Evolutionary conservation across 1,139 yeast species (phyloP).

Genomic region (Lodderomyces metapsilosis): DNA sequence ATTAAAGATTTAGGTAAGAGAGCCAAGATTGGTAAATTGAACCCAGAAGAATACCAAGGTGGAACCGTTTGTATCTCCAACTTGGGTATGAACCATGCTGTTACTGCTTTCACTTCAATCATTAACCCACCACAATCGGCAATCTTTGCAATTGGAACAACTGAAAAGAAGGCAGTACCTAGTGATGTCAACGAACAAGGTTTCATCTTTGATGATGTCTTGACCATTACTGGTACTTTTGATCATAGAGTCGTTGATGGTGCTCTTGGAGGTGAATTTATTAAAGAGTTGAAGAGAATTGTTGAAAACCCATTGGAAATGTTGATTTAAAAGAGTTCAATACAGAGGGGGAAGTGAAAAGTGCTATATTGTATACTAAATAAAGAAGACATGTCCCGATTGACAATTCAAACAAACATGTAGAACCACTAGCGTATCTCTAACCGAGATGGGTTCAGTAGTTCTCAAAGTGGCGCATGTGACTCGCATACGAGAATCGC

Average conservation of each 20-base stretch:
- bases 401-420: not conserved
- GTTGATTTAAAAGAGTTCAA: conserved; percentile 52
- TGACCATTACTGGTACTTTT: conserved; percentile 91
- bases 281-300: conserved; percentile 86
- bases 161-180: conserved; percentile 89
- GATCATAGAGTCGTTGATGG: conserved; percentile 98
- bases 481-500: too few relatives aligned
- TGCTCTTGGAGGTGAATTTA: conserved; percentile 96
- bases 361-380: not conserved
- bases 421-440: too few relatives aligned
- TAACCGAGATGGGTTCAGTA: too few relatives aligned
- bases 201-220: conserved; percentile 85
- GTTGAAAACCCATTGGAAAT: conserved; percentile 95
- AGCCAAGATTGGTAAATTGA: conserved; percentile 89
- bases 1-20: conserved; percentile 93
- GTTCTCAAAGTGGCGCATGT: too few relatives aligned
- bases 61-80: conserved; percentile 98
- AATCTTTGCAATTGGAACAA: conserved; percentile 91
- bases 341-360: not conserved
- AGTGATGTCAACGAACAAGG: conserved; percentile 91
- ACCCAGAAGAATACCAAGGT: conserved; percentile 97
- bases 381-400: too few relatives aligned
- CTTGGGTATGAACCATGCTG: conserved; percentile 98
- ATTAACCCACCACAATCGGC: conserved; percentile 97
- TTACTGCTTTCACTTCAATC: conserved; percentile 87